A percentile compares a stretch with the other conserved stretches of the same genome.
These are phyloP conservation scores for Exophiala calicioides DNA, from an alignment of 2,329 filamentous ascomycete genomes.

Conservation along the genomic window DNA sequence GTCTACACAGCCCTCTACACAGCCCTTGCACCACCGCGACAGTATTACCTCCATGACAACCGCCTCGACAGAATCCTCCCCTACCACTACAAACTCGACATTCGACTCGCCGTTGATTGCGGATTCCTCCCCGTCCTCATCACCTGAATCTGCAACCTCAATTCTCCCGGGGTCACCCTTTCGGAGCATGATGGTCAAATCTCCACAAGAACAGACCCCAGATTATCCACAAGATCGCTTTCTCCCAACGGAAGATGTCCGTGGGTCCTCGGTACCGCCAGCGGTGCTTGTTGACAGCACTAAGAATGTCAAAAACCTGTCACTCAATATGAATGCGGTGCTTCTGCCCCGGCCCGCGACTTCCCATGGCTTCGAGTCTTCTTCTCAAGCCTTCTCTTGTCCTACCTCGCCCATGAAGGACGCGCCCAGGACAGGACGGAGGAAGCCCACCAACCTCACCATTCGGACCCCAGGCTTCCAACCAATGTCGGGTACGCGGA, in stretches of 20 bases:
- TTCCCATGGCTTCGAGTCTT: constrained; percentile 50
- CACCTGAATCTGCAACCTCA: constrained; percentile 84
- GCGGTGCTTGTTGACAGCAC: constrained; percentile 38
- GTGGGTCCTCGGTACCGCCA: constrained; percentile 42
- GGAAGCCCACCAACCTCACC: constrained; percentile 61
- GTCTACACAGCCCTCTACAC: constrained; percentile 11
- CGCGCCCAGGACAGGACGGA: constrained; percentile 54
- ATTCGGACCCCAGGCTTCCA: constrained; percentile 58
- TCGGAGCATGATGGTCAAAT: constrained; percentile 37
- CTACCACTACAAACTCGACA: constrained; percentile 89
- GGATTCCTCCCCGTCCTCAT: constrained; percentile 87
- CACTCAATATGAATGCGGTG: constrained; percentile 59
- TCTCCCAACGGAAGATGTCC: constrained; percentile 24
- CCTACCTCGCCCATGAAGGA: constrained; percentile 60
- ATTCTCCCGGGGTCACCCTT: constrained; percentile 56
- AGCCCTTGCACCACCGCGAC: constrained; percentile 39
- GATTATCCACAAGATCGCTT: constrained; percentile 28
- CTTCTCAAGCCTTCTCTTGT: constrained; percentile 47
- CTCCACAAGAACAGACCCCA: constrained; percentile 1
- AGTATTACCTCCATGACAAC: constrained; percentile 55
- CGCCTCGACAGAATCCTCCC: constrained; percentile 89
- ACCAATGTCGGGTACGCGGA: constrained; percentile 48
- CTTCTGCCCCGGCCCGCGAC: constrained; percentile 49
- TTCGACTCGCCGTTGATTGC: constrained; percentile 88
- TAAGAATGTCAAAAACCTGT: constrained; percentile 64